phyloP scores from a whole-genome alignment of 805 yeast genomes.

The Sugiyamaella lignohabitans region DNA sequence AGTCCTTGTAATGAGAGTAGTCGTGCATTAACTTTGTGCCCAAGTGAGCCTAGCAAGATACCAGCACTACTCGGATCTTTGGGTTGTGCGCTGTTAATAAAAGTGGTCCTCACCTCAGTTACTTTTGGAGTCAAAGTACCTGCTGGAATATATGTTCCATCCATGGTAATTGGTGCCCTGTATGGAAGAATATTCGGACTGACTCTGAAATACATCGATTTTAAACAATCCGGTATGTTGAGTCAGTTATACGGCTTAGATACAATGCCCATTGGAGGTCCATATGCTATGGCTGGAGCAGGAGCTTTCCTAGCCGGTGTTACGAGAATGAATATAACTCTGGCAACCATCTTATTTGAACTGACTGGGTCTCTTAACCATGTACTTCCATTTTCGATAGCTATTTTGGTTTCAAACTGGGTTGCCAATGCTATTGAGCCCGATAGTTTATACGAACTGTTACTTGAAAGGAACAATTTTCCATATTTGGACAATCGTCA shows the following conservation, averaged over 20 bases:
- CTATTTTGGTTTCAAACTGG: slow-evolving; percentile 54
- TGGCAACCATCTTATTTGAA: slow-evolving; percentile 86
- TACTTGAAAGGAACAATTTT: slow-evolving; percentile 43
- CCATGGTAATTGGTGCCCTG: slow-evolving; percentile 57
- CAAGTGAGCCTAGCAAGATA: slow-evolving; percentile 26
- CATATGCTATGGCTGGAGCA: slow-evolving; percentile 93
- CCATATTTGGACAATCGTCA: slow-evolving; percentile 47
- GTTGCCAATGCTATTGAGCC: slow-evolving; percentile 47
- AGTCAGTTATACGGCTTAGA: slow-evolving; percentile 13
- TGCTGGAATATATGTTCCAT: slow-evolving; percentile 56
- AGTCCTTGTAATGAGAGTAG: slow-evolving; percentile 37
- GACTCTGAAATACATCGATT: slow-evolving; percentile 36
- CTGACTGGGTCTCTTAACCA: slow-evolving; percentile 51
- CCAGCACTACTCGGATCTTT: slow-evolving; percentile 33
- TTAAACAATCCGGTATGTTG: not conserved
- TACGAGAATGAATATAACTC: slow-evolving; percentile 85
- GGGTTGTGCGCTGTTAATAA: slow-evolving; percentile 39
- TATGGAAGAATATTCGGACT: slow-evolving; percentile 49
- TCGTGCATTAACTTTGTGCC: slow-evolving; percentile 23
- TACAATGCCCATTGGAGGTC: slow-evolving; percentile 58
- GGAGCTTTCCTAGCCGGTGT: slow-evolving; percentile 94
- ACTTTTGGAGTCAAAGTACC: slow-evolving; percentile 57
- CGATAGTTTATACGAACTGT: slow-evolving; percentile 43
- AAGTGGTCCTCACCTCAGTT: slow-evolving; percentile 42
- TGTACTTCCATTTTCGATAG: slow-evolving; percentile 50